phyloP scores from a whole-genome alignment of 352 stramenopile species.

The Globisporangium splendens region DNA sequence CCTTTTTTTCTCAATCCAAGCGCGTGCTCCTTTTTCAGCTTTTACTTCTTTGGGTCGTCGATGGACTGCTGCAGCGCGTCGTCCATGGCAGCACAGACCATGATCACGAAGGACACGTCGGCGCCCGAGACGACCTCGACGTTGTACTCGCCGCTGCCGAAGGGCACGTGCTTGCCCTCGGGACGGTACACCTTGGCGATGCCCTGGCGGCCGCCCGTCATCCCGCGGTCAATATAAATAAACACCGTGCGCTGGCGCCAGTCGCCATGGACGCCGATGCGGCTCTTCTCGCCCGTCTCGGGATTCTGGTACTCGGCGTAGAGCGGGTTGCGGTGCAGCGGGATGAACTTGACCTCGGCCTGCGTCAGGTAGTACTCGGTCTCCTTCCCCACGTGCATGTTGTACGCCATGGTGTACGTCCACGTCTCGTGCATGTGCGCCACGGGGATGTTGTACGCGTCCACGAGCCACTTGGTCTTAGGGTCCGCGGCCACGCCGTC shows the following conservation, averaged over 20 bases:
- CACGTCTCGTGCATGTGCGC: slow-evolving; percentile 21
- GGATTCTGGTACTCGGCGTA: slow-evolving; percentile 28
- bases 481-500: slow-evolving; percentile 20
- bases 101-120: slow-evolving; percentile 15
- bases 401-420: slow-evolving; percentile 19
- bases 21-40: too few species aligned
- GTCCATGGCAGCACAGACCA: slow-evolving; percentile 18
- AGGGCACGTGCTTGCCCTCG: slow-evolving; percentile 11
- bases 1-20: not conserved
- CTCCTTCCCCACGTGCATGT: slow-evolving; percentile 37
- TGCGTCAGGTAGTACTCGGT: slow-evolving; percentile 21
- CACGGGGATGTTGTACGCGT: slow-evolving; percentile 34
- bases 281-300: slow-evolving; percentile 18
- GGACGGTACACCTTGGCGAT: slow-evolving; percentile 24
- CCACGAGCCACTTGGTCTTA: slow-evolving; percentile 35
- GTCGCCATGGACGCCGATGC: slow-evolving; percentile 19
- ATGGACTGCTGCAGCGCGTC: slow-evolving; percentile 12
- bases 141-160: slow-evolving; percentile 19
- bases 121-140: slow-evolving; percentile 12
- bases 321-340: slow-evolving; percentile 25
- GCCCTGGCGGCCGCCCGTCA: slow-evolving; percentile 13
- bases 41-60: not conserved
- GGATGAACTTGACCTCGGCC: slow-evolving; percentile 30
- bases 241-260: slow-evolving; percentile 21
- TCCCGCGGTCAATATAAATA: slow-evolving; percentile 24